A percentile compares a stretch with the other conserved stretches of the same genome.
These are phyloP conservation scores for Rhodotorula sp. DNA, from an alignment of 1,284 basidiomycete genomes.

Conservation along the genomic window DNA sequence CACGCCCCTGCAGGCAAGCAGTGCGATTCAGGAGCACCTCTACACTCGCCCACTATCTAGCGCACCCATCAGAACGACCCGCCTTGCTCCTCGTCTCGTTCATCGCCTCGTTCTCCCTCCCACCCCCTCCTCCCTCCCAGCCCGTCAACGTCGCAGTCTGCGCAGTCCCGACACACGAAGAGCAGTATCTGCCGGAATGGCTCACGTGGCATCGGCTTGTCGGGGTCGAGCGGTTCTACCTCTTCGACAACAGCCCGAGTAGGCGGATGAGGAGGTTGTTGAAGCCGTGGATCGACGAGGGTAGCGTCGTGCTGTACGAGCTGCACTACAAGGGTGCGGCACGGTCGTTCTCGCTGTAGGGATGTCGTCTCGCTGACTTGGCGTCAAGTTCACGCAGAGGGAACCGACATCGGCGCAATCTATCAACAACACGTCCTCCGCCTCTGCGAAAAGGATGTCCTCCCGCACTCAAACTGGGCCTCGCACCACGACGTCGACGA, in stretches of 20 bases:
- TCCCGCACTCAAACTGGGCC: conserved; percentile 23
- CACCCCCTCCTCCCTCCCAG: neutral
- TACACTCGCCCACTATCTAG: neutral
- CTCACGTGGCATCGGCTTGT: conserved; percentile 32
- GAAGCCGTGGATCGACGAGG: conserved; percentile 36
- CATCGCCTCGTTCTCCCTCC: conserved; percentile 19
- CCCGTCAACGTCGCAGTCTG: conserved; percentile 24
- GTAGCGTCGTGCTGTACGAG: conserved; percentile 28
- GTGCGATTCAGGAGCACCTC: neutral
- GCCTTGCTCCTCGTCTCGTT: conserved; percentile 20
- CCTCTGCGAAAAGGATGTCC: conserved; percentile 29
- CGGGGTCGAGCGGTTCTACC: conserved; percentile 35
- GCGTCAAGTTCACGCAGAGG: too few relatives aligned
- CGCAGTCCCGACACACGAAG: conserved; percentile 35
- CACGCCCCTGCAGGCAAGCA: too few relatives aligned
- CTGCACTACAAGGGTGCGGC: conserved; percentile 21
- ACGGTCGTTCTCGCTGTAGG: neutral
- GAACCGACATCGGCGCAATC: conserved; percentile 18
- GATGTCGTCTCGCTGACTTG: too few relatives aligned
- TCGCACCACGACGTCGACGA: conserved; percentile 39
- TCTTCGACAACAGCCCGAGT: conserved; percentile 33
- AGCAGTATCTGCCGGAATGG: conserved; percentile 33
- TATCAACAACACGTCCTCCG: conserved; percentile 29
- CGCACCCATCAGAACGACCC: conserved; percentile 9
- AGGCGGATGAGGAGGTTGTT: conserved; percentile 26